Evolutionary conservation across 768 basidiomycete genomes (phyloP).

Genomic region (Ramaria rubella): DNA sequence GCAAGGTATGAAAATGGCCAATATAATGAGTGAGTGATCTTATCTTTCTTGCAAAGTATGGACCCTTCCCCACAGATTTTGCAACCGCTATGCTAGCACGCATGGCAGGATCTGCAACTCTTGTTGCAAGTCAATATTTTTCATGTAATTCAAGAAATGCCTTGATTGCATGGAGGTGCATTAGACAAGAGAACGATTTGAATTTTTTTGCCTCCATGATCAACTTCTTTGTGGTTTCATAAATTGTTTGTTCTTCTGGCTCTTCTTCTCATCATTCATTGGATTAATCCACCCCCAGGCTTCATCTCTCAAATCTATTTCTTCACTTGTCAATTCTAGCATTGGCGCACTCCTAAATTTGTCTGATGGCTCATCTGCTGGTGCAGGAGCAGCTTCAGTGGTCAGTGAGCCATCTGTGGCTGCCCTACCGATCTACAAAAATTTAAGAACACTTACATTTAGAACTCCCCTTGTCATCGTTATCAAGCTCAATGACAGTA

Average conservation of each 20-base stretch:
- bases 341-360: too few relatives aligned
- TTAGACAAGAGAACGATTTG: neutral
- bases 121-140: neutral
- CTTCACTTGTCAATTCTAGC: too few relatives aligned
- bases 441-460: too few relatives aligned
- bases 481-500: too few relatives aligned
- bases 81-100: conserved; percentile 5
- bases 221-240: neutral
- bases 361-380: too few relatives aligned
- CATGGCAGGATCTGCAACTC: neutral
- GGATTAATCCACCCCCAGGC: too few relatives aligned
- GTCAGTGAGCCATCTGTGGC: too few relatives aligned
- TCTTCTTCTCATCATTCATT: too few relatives aligned
- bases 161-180: conserved; percentile 4
- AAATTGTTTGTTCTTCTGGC: neutral
- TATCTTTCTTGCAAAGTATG: conserved; percentile 10
- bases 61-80: conserved; percentile 5
- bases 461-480: too few relatives aligned
- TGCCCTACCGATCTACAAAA: too few relatives aligned
- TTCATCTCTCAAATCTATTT: too few relatives aligned
- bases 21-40: neutral
- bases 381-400: too few relatives aligned
- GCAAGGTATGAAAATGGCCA: neutral
- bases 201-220: neutral
- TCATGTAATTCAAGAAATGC: conserved; percentile 5